These are phyloP conservation scores for Nyctanthes arbortristis DNA, from an alignment of 257 asterid species.

Conservation along the genomic window DNA sequence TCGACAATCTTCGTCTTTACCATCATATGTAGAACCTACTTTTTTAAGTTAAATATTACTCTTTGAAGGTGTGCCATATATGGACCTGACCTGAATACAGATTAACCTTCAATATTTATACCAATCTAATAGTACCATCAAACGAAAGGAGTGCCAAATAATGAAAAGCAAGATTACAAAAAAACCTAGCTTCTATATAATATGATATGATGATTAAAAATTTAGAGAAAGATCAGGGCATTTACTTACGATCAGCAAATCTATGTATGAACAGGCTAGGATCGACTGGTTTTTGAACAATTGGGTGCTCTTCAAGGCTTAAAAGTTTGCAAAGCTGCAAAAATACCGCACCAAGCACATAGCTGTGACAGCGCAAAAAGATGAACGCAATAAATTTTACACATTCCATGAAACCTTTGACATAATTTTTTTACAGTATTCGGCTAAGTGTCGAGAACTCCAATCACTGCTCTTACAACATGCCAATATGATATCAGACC, in stretches of 20 bases:
- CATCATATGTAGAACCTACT: neutral
- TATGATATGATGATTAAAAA: slow-evolving; percentile 5
- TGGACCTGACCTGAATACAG: slow-evolving; percentile 1
- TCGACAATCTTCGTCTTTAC: neutral
- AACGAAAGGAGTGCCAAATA: neutral
- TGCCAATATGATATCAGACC: slow-evolving; percentile 2
- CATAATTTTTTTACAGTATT: neutral
- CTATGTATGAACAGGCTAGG: slow-evolving; percentile 93
- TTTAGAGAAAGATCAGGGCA: slow-evolving; percentile 6
- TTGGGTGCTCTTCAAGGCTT: slow-evolving; percentile 68
- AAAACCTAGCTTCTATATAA: slow-evolving; percentile 5
- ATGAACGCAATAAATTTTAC: slow-evolving; percentile 9
- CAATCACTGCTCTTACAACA: neutral
- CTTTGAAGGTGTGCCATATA: neutral
- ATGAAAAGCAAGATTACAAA: neutral
- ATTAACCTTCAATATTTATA: slow-evolving; percentile 12
- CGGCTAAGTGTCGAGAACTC: neutral
- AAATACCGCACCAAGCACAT: slow-evolving; percentile 86
- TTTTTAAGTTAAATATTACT: neutral
- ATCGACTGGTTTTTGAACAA: slow-evolving; percentile 80
- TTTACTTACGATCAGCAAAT: slow-evolving; percentile 66
- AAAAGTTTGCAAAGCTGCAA: slow-evolving; percentile 80
- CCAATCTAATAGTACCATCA: neutral
- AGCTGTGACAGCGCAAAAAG: slow-evolving; percentile 40
- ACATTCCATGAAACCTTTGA: neutral